Conservation (phyloP, 192 early-diverging fungal species). For the Backusella sp. region DNA sequence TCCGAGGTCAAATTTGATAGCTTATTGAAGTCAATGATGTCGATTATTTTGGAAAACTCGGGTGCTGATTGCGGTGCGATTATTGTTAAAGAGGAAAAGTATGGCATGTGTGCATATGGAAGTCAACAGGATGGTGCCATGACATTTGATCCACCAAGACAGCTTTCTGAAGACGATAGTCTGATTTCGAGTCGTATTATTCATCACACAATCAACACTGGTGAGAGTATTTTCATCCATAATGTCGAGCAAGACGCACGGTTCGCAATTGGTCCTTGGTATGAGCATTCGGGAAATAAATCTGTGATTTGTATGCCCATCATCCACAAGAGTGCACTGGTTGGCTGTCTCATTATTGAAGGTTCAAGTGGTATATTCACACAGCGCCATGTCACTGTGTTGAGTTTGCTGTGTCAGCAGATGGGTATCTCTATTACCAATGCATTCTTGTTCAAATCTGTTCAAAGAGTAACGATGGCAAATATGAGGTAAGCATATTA, state of each 20-base stretch:
- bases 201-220: conserved; percentile 28
- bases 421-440: conserved; percentile 53
- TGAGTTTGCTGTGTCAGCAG: conserved; percentile 49
- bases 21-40: conserved; percentile 36
- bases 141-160: conserved; percentile 35
- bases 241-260: conserved; percentile 30
- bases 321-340: conserved; percentile 42
- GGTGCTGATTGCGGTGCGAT: conserved; percentile 37
- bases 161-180: conserved; percentile 24
- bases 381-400: conserved; percentile 42
- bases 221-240: conserved; percentile 29
- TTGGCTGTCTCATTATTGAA: conserved; percentile 47
- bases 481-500: conserved; percentile 22
- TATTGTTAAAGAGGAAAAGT: conserved; percentile 36
- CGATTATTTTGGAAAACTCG: conserved; percentile 37
- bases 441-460: conserved; percentile 47
- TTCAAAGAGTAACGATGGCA: conserved; percentile 37
- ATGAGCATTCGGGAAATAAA: conserved; percentile 35
- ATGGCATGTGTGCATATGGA: conserved; percentile 33
- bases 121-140: conserved; percentile 26
- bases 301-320: conserved; percentile 50
- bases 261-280: conserved; percentile 35
- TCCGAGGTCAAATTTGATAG: conserved; percentile 39
- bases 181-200: conserved; percentile 34
- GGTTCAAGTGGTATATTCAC: conserved; percentile 41